Conservation (phyloP, 257 asterid genomes). For the Buddleja alternifolia region DNA sequence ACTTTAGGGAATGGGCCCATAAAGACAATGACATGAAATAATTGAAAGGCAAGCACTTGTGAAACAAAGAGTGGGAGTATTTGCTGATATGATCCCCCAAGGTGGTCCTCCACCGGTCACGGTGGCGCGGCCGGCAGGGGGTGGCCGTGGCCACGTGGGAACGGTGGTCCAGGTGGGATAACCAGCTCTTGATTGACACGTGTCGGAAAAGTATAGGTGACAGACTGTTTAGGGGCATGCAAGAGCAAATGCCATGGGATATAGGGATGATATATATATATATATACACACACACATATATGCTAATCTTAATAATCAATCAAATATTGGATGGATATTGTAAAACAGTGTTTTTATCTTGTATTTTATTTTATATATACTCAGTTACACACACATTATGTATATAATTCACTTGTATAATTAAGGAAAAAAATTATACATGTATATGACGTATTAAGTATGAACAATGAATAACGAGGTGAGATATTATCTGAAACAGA, state of each 20-base stretch:
- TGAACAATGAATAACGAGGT: too few species aligned
- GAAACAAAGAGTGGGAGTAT: conserved; percentile 35
- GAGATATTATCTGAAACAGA: too few species aligned
- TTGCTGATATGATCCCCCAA: conserved; percentile 27
- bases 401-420: too few species aligned
- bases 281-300: too few species aligned
- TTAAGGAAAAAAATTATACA: too few species aligned
- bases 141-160: conserved; percentile 79
- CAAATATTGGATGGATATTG: background rate
- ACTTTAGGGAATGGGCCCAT: conserved; percentile 61
- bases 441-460: too few species aligned
- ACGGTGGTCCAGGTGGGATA: conserved; percentile 72
- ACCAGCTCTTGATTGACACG: conserved; percentile 37
- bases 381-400: too few species aligned
- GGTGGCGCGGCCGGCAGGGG: conserved; percentile 73
- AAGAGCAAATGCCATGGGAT: conserved; percentile 26
- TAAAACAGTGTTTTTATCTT: too few species aligned
- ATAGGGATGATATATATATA: background rate
- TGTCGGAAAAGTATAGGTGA: conserved; percentile 40
- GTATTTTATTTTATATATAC: too few species aligned
- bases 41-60: conserved; percentile 47
- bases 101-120: conserved; percentile 71
- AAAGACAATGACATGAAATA: conserved; percentile 64
- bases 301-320: background rate
- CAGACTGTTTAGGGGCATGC: conserved; percentile 45